Percentiles rank a stretch among this genome's conserved stretches.
phyloP scores from a whole-genome alignment of 148 eudicot species.

The Silene uniflora region DNA sequence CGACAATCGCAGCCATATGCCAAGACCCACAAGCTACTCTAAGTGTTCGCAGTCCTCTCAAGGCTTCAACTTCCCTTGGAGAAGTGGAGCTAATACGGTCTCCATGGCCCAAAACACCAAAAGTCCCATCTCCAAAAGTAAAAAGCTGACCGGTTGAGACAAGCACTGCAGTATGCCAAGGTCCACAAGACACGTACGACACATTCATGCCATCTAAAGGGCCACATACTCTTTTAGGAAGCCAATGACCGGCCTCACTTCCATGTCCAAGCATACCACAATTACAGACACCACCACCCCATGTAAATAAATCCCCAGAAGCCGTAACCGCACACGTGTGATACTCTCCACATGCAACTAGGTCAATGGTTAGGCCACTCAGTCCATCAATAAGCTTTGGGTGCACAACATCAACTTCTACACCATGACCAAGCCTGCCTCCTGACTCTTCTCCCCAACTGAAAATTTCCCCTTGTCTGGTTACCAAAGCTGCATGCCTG shows the following conservation, averaged over 20 bases:
- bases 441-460: constrained; percentile 92
- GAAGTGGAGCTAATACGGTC: constrained; percentile 43
- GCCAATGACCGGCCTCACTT: constrained; percentile 59
- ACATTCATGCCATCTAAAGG: constrained; percentile 63
- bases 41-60: constrained; percentile 51
- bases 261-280: constrained; percentile 80
- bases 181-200: constrained; percentile 70
- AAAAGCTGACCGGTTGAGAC: constrained; percentile 67
- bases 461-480: constrained; percentile 80
- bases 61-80: constrained; percentile 72
- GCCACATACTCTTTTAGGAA: constrained; percentile 70
- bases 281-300: constrained; percentile 77
- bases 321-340: constrained; percentile 82
- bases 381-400: constrained; percentile 68
- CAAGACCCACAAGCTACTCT: constrained; percentile 84
- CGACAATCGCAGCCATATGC: constrained; percentile 93
- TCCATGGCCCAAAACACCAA: constrained; percentile 91
- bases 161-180: constrained; percentile 87
- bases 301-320: constrained; percentile 79
- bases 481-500: constrained; percentile 73
- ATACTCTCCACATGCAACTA: constrained; percentile 76
- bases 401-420: constrained; percentile 60
- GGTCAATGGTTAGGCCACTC: constrained; percentile 51
- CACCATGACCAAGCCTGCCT: constrained; percentile 96
- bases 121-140: constrained; percentile 95